Conservation (phyloP, 495 filamentous ascomycete species). For the Parmelia sp. region DNA sequence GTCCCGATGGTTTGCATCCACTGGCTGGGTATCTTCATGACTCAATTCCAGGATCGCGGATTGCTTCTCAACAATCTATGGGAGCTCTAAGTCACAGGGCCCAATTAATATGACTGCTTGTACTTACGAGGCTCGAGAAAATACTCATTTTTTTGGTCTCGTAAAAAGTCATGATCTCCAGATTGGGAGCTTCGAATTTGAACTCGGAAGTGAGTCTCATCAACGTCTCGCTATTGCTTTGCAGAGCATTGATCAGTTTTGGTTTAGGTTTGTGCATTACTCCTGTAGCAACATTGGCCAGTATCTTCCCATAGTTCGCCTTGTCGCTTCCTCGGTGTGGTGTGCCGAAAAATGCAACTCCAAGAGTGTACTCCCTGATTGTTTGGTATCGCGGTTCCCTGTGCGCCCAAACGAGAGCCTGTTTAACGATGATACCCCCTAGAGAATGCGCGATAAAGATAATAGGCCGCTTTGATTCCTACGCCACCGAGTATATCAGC, state of each 20-base stretch:
- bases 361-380: slow-evolving; percentile 29
- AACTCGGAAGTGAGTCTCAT: slow-evolving; percentile 37
- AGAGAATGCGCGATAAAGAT: slow-evolving; percentile 46
- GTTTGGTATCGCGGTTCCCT: slow-evolving; percentile 26
- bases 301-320: slow-evolving; percentile 13
- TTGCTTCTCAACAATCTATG: slow-evolving; percentile 29
- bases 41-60: slow-evolving; percentile 34
- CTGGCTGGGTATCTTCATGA: slow-evolving; percentile 30
- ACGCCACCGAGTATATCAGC: slow-evolving; percentile 19
- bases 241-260: background rate
- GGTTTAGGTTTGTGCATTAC: slow-evolving; percentile 7
- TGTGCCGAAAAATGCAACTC: slow-evolving; percentile 34
- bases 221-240: slow-evolving; percentile 24
- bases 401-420: slow-evolving; percentile 28
- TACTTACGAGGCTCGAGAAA: slow-evolving; percentile 4
- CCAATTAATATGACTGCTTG: background rate
- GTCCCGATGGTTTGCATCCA: slow-evolving; percentile 29
- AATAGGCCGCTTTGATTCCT: slow-evolving; percentile 30
- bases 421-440: slow-evolving; percentile 42
- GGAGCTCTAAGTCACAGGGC: slow-evolving; percentile 26
- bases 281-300: slow-evolving; percentile 4
- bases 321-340: slow-evolving; percentile 26
- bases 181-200: slow-evolving; percentile 31
- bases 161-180: slow-evolving; percentile 36
- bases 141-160: slow-evolving; percentile 25